These are phyloP conservation scores for Lasiodiplodia sp. DNA, from an alignment of 2,329 filamentous ascomycete species.

Conservation along the genomic window DNA sequence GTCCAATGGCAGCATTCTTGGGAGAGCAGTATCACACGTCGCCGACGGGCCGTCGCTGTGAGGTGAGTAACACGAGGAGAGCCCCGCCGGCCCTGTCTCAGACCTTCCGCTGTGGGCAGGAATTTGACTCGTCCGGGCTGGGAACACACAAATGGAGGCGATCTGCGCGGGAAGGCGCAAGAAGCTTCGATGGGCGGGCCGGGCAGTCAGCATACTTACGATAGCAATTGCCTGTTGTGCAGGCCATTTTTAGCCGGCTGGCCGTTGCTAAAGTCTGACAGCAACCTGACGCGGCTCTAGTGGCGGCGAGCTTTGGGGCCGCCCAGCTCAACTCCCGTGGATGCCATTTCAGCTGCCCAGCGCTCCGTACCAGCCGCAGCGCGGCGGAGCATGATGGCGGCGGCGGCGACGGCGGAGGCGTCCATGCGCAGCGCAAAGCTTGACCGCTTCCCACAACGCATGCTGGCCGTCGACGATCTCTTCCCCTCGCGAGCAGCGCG, in stretches of 20 bases:
- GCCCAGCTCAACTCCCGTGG: background rate
- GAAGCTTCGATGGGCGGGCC: slow-evolving; percentile 20
- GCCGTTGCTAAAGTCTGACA: slow-evolving; percentile 17
- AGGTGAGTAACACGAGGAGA: slow-evolving; percentile 20
- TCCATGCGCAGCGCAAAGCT: background rate
- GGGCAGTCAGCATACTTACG: slow-evolving; percentile 1
- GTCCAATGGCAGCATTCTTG: background rate
- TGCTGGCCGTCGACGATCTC: slow-evolving; percentile 1
- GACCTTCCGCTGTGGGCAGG: slow-evolving; percentile 18
- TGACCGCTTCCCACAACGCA: slow-evolving; percentile 15
- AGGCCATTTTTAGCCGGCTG: slow-evolving; percentile 21
- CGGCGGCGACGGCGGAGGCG: no score
- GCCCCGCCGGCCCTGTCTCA: slow-evolving; percentile 25
- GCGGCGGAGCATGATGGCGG: no score
- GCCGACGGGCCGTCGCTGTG: background rate
- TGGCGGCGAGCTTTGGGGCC: background rate
- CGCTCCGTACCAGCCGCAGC: background rate
- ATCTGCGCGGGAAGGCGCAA: slow-evolving; percentile 23
- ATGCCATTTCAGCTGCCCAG: background rate
- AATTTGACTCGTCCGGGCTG: background rate
- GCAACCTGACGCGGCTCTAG: background rate
- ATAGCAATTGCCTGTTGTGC: background rate
- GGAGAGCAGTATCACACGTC: background rate
- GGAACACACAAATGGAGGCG: slow-evolving; percentile 15
- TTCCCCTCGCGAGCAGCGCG: slow-evolving; percentile 5